A percentile compares a stretch with the other conserved stretches of the same genome.
Evolutionary conservation across 2,329 filamentous ascomycete genomes (phyloP).

Genomic region (Exophiala mesophila): DNA sequence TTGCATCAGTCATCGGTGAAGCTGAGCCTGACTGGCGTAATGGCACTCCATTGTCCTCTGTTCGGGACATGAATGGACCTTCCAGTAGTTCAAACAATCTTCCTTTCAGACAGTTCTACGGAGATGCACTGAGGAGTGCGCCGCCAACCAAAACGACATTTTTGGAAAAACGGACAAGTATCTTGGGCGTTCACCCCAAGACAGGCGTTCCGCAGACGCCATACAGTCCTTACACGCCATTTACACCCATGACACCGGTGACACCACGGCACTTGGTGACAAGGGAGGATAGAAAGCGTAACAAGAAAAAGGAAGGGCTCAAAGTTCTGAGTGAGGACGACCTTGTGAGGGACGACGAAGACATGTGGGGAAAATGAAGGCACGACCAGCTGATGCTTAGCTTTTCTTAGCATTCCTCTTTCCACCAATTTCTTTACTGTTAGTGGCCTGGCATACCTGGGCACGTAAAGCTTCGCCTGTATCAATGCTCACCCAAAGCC

Average conservation of each 20-base stretch:
- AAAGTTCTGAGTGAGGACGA: slow-evolving; percentile 45
- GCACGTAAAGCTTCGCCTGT: not conserved
- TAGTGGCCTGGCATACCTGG: not conserved
- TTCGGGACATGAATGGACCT: slow-evolving; percentile 11
- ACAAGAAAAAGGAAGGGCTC: slow-evolving; percentile 39
- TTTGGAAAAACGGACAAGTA: slow-evolving; percentile 39
- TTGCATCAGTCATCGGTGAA: not conserved
- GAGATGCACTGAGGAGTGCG: slow-evolving; percentile 35
- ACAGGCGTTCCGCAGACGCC: slow-evolving; percentile 45
- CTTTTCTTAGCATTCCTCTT: no score
- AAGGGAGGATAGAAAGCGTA: slow-evolving; percentile 39
- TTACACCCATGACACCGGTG: slow-evolving; percentile 46
- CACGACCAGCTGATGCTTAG: not conserved
- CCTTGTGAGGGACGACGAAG: slow-evolving; percentile 41
- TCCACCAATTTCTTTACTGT: not conserved
- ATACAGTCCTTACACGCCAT: slow-evolving; percentile 49
- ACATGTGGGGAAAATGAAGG: slow-evolving; percentile 40
- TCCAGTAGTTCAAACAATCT: slow-evolving; percentile 33
- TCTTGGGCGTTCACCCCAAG: slow-evolving; percentile 34
- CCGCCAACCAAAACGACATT: slow-evolving; percentile 48
- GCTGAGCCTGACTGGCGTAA: slow-evolving; percentile 3
- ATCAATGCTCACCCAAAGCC: no score
- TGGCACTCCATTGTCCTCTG: slow-evolving; percentile 9
- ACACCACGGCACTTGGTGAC: slow-evolving; percentile 42
- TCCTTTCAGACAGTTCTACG: slow-evolving; percentile 42